Base-by-base conservation (phyloP, 2,329 filamentous ascomycete genomes). In the Talaromyces sp. region DNA sequence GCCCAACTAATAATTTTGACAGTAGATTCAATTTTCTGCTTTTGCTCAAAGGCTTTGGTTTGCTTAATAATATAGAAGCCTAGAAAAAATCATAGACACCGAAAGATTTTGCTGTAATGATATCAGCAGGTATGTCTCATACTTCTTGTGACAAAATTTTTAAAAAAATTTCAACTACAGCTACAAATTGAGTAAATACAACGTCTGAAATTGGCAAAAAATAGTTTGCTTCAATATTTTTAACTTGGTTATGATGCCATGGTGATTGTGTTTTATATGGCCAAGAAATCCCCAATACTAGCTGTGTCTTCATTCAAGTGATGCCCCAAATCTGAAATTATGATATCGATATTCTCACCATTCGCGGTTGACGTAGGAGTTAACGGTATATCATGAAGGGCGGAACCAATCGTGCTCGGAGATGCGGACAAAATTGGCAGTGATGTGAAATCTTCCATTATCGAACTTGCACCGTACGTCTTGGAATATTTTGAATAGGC, bases 1-100 rank as follows among this genome's bases (percentile, higher is more conserved):
- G 66, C 18, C 42, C 28, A 60, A 33, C 16, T 56, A 28, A 56
- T 18, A 14, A 56, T 33, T 55, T n/a, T 14, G 23, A 53, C 6
- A 47, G 44, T 14, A 9, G 7, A 47, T 47, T 23, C 44, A 12
- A 27, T 27, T 47, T 27, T 27, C 44, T 27, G 12, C 23, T 16
- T 40, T 40, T 27, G 10, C 18, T 10, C 10, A 47, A 14, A 47
- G n/a, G 2, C 7, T 47, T 27, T 12, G 44, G 9, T 23, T 47
- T 47, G 44, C 18, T 27, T 27, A 23, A 47, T 27, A 10, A 27
- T 18, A 47, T 47, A 40, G 36, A 40, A 40, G 16, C 16, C 36
- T 40, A 40, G 36, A n/a, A n/a, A 14, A 40, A 40, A 40, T 7
- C 36, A 40, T 40, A 16, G 12, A 14, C 4, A 16, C 36, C 16